These are phyloP conservation scores for Lasiodiplodia gonubiensis DNA, from an alignment of 2,329 filamentous ascomycete species.

Conservation along the genomic window DNA sequence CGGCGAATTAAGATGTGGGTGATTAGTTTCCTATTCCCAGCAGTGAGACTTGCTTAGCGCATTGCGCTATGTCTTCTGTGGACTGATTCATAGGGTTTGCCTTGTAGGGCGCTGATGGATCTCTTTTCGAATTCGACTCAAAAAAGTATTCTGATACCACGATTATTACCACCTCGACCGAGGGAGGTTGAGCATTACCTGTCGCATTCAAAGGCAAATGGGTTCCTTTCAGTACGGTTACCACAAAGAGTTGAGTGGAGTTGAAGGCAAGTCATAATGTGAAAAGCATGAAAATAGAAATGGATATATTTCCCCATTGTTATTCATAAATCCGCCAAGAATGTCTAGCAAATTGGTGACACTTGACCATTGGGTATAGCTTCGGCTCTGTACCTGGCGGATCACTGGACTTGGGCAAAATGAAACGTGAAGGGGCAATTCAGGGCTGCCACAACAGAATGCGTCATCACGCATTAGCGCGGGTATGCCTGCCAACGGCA, in stretches of 20 bases:
- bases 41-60: neutral
- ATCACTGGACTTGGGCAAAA: neutral
- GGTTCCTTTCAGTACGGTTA: neutral
- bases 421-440: neutral
- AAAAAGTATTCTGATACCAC: slow-evolving; percentile 17
- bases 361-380: too few relatives aligned
- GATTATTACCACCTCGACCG: neutral
- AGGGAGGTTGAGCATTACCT: neutral
- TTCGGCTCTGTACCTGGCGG: neutral
- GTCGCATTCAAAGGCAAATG: neutral
- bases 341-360: too few relatives aligned
- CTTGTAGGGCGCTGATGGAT: neutral
- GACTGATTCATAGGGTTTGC: slow-evolving; percentile 14
- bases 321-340: too few relatives aligned
- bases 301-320: neutral
- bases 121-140: neutral
- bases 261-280: neutral
- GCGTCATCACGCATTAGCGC: slow-evolving; percentile 9
- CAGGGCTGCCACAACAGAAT: neutral
- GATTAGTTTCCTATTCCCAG: neutral
- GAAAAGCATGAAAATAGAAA: neutral
- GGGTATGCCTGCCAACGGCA: neutral
- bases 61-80: neutral
- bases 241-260: too few relatives aligned
- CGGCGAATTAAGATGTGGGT: neutral